Evolutionary conservation across 2,329 filamentous ascomycete genomes (phyloP), one percentile per base, ranked within the genome.

Genomic region (Parastagonospora nodorum): DNA sequence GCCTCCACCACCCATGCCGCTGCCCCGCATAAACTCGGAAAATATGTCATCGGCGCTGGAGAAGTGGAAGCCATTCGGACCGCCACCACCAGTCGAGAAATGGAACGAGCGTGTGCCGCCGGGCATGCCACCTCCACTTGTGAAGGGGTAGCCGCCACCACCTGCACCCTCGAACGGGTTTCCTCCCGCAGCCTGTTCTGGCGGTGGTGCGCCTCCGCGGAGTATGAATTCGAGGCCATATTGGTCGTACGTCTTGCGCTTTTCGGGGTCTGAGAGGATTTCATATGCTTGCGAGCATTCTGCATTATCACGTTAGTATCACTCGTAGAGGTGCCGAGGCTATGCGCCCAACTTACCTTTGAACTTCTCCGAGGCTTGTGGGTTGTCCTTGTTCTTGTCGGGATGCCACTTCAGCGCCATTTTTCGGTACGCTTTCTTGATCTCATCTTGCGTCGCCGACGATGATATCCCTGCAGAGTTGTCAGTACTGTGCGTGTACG

Each of bases 251-350:
- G 88, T 87, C 75, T 96, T 94, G 68, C 94, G 88, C 78, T 97
- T 99, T 73, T 97, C 92, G 53, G 93, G 92, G 68, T 99, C 94
- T 55, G 91, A 96, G 2, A 99, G 86, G 64, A 99, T 96, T 78
- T 99, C 94, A 79, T 97, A 99, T 50, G 94, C 94, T 78, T 97
- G 92, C 1, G 92, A 96, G 59, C 92, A 89, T 74, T 97, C 94
- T 84, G 56, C 36, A 48, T 7, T 27, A 40, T 31, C 5, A 29
- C 19, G 35, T 71, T 45, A 69, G 61, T 45, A 53, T 31, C 8
- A 5, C 16, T 16, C 9, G 16, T 5, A 32, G 27, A 16, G 14
- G 8, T 14, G 28, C 16, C 31, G 43, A 39, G 39, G 27, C 39
- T 15, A 39, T 29, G 36, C 64, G 10, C 19, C 37, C 12, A 8